Conservation (phyloP, 2,329 filamentous ascomycete genomes). For the Nothophaeocryptopus gaeumannii region DNA sequence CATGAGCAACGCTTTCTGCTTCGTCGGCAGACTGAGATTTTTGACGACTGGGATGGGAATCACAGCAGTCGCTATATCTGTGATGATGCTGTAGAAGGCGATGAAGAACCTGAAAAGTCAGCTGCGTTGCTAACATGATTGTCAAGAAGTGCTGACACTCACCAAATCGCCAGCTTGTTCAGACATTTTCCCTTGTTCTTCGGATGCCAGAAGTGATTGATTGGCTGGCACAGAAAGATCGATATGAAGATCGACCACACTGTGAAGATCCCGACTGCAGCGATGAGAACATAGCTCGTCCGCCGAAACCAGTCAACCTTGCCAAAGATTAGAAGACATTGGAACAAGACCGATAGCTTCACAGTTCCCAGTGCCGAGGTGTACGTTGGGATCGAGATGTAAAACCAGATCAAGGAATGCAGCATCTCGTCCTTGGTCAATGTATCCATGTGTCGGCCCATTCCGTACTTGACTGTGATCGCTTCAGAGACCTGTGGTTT, state of each 20-base stretch:
- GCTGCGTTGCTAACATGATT: not conserved
- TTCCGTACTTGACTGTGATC: no score
- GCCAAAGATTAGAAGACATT: no score
- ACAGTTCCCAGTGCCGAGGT: no score
- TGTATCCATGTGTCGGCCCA: no score
- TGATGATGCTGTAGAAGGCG: slow-evolving; percentile 31
- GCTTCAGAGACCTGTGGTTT: no score
- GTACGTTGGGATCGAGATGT: no score
- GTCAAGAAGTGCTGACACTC: not conserved
- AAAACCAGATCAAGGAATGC: no score
- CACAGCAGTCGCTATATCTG: slow-evolving; percentile 30
- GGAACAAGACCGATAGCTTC: no score
- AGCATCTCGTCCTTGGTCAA: no score
- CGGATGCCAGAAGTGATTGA: slow-evolving; percentile 30
- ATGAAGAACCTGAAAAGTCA: slow-evolving; percentile 19
- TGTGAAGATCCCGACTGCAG: slow-evolving; percentile 13
- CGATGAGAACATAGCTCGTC: no score
- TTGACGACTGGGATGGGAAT: slow-evolving; percentile 33
- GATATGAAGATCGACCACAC: slow-evolving; percentile 26
- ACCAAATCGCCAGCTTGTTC: slow-evolving; percentile 27
- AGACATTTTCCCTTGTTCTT: slow-evolving; percentile 21
- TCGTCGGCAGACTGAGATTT: slow-evolving; percentile 25
- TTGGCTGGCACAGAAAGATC: slow-evolving; percentile 31
- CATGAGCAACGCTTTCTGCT: slow-evolving; percentile 29
- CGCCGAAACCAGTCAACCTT: no score